A percentile compares a stretch with the other conserved stretches of the same genome.
These are phyloP conservation scores for Blastobotrys parvus DNA, from an alignment of 805 yeast species.

Conservation along the genomic window DNA sequence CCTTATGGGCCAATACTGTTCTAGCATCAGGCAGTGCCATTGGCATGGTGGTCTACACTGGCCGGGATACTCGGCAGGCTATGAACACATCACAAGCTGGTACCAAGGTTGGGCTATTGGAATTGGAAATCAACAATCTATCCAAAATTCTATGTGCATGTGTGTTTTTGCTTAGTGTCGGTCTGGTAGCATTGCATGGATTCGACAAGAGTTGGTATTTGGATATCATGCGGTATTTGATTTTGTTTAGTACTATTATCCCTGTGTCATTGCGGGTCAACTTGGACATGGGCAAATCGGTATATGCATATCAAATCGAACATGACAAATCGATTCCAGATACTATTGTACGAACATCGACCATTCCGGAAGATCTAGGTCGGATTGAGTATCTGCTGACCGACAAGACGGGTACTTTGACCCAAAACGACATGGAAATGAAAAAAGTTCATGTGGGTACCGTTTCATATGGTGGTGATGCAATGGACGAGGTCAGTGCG, in stretches of 20 bases:
- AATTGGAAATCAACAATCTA: constrained; percentile 79
- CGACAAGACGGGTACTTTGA: constrained; percentile 95
- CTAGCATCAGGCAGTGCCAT: constrained; percentile 88
- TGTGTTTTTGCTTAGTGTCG: constrained; percentile 70
- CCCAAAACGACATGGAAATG: constrained; percentile 97
- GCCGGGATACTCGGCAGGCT: constrained; percentile 87
- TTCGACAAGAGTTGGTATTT: constrained; percentile 70
- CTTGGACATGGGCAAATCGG: constrained; percentile 89
- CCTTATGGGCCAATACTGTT: constrained; percentile 97
- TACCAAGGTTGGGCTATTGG: constrained; percentile 83
- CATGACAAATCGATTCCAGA: constrained; percentile 73
- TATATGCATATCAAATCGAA: constrained; percentile 91
- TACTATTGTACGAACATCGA: constrained; percentile 91
- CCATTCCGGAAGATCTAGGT: constrained; percentile 97
- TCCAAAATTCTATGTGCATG: constrained; percentile 84
- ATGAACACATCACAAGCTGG: constrained; percentile 85
- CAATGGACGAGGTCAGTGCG: constrained; percentile 79
- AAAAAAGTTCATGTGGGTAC: constrained; percentile 88
- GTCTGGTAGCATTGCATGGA: constrained; percentile 74
- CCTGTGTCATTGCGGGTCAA: constrained; percentile 95
- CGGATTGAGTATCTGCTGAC: constrained; percentile 85
- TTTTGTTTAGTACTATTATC: constrained; percentile 87
- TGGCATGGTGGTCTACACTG: constrained; percentile 86
- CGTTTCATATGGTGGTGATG: constrained; percentile 85
- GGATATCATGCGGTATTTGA: constrained; percentile 82